phyloP scores from a whole-genome alignment of 345 rosid species.

The Ceriops zippeliana region DNA sequence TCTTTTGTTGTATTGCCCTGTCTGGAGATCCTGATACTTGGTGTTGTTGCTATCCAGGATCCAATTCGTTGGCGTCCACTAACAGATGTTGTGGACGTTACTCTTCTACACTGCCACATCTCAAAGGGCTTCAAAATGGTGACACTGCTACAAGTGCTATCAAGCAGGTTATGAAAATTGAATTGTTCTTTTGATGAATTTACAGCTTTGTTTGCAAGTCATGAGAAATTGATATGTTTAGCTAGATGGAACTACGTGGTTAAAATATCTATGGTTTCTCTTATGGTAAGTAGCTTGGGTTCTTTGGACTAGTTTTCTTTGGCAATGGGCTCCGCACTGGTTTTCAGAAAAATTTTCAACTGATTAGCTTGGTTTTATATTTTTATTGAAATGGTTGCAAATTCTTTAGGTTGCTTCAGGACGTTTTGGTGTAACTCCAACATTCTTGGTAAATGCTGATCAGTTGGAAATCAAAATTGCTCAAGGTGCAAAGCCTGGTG shows the following conservation, averaged over 20 bases:
- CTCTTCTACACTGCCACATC: conserved; percentile 94
- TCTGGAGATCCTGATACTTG: neutral
- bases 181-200: conserved; percentile 14
- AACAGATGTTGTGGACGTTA: conserved; percentile 90
- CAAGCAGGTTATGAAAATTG: conserved; percentile 63
- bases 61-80: conserved; percentile 99
- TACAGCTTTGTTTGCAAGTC: neutral
- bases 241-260: conserved; percentile 9
- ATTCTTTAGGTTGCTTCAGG: conserved; percentile 92
- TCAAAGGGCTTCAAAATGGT: conserved; percentile 98
- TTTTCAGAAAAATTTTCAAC: neutral
- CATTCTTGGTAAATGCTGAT: conserved; percentile 91
- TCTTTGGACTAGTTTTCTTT: conserved; percentile 2
- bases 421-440: conserved; percentile 97
- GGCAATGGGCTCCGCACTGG: neutral
- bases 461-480: conserved; percentile 97
- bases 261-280: neutral
- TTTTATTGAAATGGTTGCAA: conserved; percentile 12
- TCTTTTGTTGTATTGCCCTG: neutral
- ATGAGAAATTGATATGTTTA: conserved; percentile 1
- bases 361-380: too few relatives aligned
- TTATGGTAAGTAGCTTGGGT: neutral
- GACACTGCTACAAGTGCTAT: conserved; percentile 99
- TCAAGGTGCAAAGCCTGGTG: conserved; percentile 99
- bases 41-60: conserved; percentile 44